Evolutionary conservation across 495 filamentous ascomycete species (phyloP).

Genomic region (Penicillium argentinense): DNA sequence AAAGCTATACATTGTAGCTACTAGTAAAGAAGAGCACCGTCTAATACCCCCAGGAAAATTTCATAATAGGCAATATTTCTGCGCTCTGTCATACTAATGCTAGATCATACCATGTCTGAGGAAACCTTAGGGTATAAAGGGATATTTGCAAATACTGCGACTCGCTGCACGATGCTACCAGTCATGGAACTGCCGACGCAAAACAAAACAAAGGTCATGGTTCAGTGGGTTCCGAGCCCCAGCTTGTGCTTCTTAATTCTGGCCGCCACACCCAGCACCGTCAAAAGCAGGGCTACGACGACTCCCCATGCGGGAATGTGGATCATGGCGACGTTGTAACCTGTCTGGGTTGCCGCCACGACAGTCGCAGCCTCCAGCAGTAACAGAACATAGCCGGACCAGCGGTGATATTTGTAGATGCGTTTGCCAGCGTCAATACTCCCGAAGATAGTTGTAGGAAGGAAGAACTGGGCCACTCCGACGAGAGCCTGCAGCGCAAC

Average conservation of each 20-base stretch:
- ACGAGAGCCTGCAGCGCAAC: slow-evolving; percentile 71
- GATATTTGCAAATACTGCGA: too few relatives aligned
- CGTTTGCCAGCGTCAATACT: slow-evolving; percentile 75
- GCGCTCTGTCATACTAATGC: too few relatives aligned
- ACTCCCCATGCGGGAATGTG: slow-evolving; percentile 73
- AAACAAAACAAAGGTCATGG: too few relatives aligned
- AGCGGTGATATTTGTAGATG: slow-evolving; percentile 86
- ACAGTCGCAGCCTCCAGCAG: slow-evolving; percentile 71
- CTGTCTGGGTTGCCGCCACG: slow-evolving; percentile 70
- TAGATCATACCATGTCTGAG: too few relatives aligned
- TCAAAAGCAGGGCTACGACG: slow-evolving; percentile 56
- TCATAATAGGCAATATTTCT: too few relatives aligned
- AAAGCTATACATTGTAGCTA: background rate
- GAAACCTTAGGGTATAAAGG: too few relatives aligned
- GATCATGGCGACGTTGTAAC: slow-evolving; percentile 60
- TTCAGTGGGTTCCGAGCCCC: slow-evolving; percentile 61
- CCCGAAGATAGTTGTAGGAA: slow-evolving; percentile 65
- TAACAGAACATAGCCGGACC: slow-evolving; percentile 73
- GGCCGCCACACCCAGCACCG: slow-evolving; percentile 68
- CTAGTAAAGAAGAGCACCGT: too few relatives aligned
- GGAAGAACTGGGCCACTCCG: slow-evolving; percentile 76
- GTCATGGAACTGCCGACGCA: background rate
- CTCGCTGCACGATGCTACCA: too few relatives aligned
- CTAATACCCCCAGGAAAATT: too few relatives aligned
- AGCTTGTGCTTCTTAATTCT: slow-evolving; percentile 84